Percentiles rank a stretch among this genome's conserved stretches.
Evolutionary conservation across 768 basidiomycete genomes (phyloP).

Genomic region (Coprinopsis cinerea): DNA sequence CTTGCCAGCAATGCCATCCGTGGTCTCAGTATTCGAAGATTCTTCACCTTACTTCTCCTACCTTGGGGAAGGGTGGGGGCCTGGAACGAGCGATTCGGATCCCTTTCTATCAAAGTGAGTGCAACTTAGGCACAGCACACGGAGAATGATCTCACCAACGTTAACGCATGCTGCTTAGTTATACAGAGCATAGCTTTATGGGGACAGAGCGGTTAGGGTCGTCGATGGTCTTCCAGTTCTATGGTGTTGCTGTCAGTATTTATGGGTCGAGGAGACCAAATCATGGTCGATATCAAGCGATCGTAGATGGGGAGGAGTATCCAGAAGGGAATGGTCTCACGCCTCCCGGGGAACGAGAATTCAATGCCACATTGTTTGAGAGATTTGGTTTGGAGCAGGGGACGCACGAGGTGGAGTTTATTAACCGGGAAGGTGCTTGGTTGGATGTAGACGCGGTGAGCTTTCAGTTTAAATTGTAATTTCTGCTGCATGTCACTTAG

Average conservation of each 20-base stretch:
- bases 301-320: background rate
- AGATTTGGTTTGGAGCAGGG: background rate
- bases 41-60: background rate
- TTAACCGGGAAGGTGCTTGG: background rate
- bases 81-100: background rate
- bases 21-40: background rate
- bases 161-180: background rate
- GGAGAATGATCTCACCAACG: background rate
- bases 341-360: background rate
- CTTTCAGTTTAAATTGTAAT: background rate
- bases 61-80: background rate
- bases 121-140: background rate
- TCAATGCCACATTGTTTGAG: background rate
- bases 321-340: background rate
- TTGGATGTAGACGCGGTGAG: background rate
- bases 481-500: background rate
- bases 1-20: background rate
- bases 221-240: background rate
- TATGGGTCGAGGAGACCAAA: background rate
- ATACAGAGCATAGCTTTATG: background rate
- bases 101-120: background rate
- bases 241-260: background rate
- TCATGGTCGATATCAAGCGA: background rate
- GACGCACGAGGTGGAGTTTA: background rate
- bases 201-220: background rate